Base-by-base conservation (phyloP, 768 basidiomycete genomes). In the Nidularia sp. region DNA sequence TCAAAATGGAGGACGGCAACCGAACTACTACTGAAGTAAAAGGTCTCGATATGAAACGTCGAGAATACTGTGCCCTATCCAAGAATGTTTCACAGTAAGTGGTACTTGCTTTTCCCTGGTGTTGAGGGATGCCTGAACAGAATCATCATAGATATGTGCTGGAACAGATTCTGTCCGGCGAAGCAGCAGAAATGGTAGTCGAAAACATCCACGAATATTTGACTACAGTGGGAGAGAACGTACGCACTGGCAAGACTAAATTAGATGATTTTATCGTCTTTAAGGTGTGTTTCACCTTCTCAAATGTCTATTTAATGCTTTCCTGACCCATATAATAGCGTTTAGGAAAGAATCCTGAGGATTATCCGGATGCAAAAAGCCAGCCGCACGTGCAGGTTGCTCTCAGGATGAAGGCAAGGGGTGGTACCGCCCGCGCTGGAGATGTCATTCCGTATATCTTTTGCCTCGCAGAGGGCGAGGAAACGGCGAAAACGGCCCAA, bases 331-430 rank as follows among this genome's bases (percentile, higher is more conserved):
- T 42, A 49, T 7, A n/a, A 18, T 62, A 97, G 93, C 89, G 97
- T 50, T 76, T 99, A 50, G 92, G 97, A 10, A 98, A 98, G 74
- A 92, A 92, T 55, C 96, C 96, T 0, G 90, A 96, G 60, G 95
- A 97, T 61, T 99, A 98, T 63, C 95, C 96, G 0, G 96, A 98
- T 64, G 89, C 84, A 5, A 98, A 98, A 69, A 85, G 77, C 36
- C 95, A 95, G 60, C 97, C 97, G 1, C 97, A 99, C 61, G 96
- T 98, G 1, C 94, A 97, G 62, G 97, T 99, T 13, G 96, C 95
- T 0, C 71, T 97, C 47, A 80, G 90, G 36, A 81, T 96, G 86
- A 95, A 94, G 70, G 76, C 83, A 4, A 88, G 82, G 56, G 93
- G 94, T 33, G 84, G 80, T 5, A 83, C 82, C 8, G 90, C 93